These are phyloP conservation scores for Kalmusia sp. DNA, from an alignment of 2,329 filamentous ascomycete species.

Conservation along the genomic window DNA sequence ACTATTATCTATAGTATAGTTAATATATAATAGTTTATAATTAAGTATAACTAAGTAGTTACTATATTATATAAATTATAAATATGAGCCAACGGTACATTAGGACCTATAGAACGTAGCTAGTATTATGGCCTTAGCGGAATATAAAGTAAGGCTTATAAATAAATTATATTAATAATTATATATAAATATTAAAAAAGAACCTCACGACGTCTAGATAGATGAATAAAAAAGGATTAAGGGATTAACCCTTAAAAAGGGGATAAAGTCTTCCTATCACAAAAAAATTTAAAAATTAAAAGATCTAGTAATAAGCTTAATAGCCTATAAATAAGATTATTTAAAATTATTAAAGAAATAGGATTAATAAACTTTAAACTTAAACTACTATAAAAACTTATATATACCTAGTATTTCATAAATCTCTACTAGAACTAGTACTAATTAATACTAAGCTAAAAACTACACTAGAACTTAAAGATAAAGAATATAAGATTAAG, in stretches of 20 bases:
- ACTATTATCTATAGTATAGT: background rate
- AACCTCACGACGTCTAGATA: background rate
- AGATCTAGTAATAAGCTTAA: background rate
- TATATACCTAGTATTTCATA: background rate
- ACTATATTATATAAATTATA: slow-evolving; percentile 9
- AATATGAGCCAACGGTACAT: background rate
- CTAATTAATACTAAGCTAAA: slow-evolving; percentile 2
- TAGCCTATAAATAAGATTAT: background rate
- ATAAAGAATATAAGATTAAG: slow-evolving; percentile 9
- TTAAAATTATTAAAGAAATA: slow-evolving; percentile 3
- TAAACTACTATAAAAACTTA: background rate
- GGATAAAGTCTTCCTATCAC: slow-evolving; percentile 7
- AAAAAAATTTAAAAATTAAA: slow-evolving; percentile 3
- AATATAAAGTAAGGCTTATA: background rate
- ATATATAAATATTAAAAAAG: background rate
- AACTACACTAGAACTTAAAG: slow-evolving; percentile 5
- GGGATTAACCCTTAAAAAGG: slow-evolving; percentile 9
- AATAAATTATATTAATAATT: background rate
- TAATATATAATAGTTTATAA: slow-evolving; percentile 1
- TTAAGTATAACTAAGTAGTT: background rate
- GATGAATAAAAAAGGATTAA: slow-evolving; percentile 5
- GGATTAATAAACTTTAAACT: background rate
- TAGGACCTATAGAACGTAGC: background rate
- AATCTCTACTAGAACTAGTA: slow-evolving; percentile 1
- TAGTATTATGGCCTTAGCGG: background rate